These are phyloP conservation scores for Rhypophila decipiens DNA, from an alignment of 495 filamentous ascomycete genomes.

Conservation along the genomic window DNA sequence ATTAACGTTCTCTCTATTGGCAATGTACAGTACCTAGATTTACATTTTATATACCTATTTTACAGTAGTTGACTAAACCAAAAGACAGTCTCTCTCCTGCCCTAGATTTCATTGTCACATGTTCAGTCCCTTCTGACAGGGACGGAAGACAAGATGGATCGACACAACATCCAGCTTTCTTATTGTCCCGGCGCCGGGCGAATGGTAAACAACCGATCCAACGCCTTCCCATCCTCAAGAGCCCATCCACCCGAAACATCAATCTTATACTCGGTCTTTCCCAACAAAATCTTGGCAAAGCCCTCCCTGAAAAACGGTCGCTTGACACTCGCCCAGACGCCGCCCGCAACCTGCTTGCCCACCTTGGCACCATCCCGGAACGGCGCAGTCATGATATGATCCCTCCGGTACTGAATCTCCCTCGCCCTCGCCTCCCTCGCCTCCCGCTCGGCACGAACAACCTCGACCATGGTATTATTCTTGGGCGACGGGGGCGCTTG, in stretches of 20 bases:
- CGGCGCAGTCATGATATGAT: conserved; percentile 43
- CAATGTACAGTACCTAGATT: too few relatives aligned
- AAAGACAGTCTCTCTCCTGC: too few relatives aligned
- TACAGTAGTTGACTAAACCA: too few relatives aligned
- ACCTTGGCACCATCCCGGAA: conserved; percentile 36
- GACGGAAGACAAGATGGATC: too few relatives aligned
- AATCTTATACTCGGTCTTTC: conserved; percentile 38
- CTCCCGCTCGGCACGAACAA: conserved; percentile 15
- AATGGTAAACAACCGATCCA: conserved; percentile 40
- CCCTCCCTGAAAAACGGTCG: conserved; percentile 42
- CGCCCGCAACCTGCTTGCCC: conserved; percentile 12
- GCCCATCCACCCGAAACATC: conserved; percentile 45
- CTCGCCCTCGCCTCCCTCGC: conserved; percentile 23
- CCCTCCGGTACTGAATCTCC: conserved; percentile 36
- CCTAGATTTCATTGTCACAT: too few relatives aligned
- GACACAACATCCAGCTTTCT: too few relatives aligned
- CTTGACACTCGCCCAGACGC: conserved; percentile 27
- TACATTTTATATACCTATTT: too few relatives aligned
- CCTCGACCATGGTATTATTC: conserved; percentile 14
- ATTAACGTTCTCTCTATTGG: too few relatives aligned
- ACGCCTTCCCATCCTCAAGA: conserved; percentile 42
- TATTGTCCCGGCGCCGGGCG: too few relatives aligned
- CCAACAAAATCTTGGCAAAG: conserved; percentile 35
- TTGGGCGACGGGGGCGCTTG: not conserved
- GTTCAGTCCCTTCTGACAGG: too few relatives aligned